Conservation (phyloP, 2,329 filamentous ascomycete genomes). For the Fusarium redolens region DNA sequence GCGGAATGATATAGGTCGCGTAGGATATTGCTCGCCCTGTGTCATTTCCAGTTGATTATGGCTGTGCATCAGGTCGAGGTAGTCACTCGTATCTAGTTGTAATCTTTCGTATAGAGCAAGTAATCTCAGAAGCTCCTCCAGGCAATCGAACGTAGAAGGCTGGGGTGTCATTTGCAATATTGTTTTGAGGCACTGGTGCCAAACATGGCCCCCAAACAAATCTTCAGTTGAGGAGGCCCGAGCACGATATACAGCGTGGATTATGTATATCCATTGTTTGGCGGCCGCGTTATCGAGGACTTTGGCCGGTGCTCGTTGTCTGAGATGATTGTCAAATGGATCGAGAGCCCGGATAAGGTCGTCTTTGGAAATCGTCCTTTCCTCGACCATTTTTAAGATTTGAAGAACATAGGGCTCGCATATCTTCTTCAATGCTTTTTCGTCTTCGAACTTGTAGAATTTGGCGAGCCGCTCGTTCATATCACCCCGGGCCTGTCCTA, state of each 20-base stretch:
- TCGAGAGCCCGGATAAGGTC: slow-evolving; percentile 35
- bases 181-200: slow-evolving; percentile 22
- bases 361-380: slow-evolving; percentile 17
- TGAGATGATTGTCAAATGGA: slow-evolving; percentile 27
- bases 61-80: slow-evolving; percentile 6
- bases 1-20: neutral
- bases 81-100: slow-evolving; percentile 2
- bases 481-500: neutral
- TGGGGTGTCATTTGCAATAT: slow-evolving; percentile 25
- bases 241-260: slow-evolving; percentile 19
- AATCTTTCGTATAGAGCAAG: slow-evolving; percentile 3
- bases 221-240: slow-evolving; percentile 1
- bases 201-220: slow-evolving; percentile 20
- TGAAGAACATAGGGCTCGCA: slow-evolving; percentile 17
- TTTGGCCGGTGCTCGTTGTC: neutral
- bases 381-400: slow-evolving; percentile 17
- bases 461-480: slow-evolving; percentile 3
- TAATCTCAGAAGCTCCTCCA: slow-evolving; percentile 23
- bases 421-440: neutral
- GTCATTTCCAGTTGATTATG: slow-evolving; percentile 18
- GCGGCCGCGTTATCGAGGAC: slow-evolving; percentile 21
- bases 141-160: slow-evolving; percentile 16
- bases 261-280: slow-evolving; percentile 16
- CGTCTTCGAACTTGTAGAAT: neutral
- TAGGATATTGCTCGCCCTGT: neutral